Base-by-base conservation (phyloP, 805 yeast genomes). In the Saccharomycopsis javanensis region DNA sequence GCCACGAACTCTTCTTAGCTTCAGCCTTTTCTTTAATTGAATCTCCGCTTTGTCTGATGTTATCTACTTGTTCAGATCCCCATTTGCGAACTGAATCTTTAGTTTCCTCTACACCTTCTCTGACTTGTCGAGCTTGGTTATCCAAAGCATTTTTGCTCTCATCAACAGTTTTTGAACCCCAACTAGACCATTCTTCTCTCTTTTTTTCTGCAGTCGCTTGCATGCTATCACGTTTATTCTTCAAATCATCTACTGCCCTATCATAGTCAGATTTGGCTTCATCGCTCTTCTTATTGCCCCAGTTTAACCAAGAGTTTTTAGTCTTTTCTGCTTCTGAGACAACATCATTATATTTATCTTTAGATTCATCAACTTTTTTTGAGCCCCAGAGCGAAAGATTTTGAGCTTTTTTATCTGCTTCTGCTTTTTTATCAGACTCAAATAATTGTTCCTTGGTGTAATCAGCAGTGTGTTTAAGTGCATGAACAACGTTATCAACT, bases 161-260 rank as follows among this genome's bases (percentile, higher is more conserved):
- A 23, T 48, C 61, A 15, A 46, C 37, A 52, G 54, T 62, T 45
- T 55, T 54, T 18, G 34, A 58, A 16, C 33, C 61, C 57, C 75
- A 73, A 7, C 65, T 58, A 60, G 69, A 69, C 77, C 79, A 73
- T 20, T 68, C 66, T 23, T 64, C 63, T 42, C 70, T 64, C 20
- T 68, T 20, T 50, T 57, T 58, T 57, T 60, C 37, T n/a, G 66
- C 64, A 18, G 58, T 48, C 11, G 57, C 48, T 54, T 59, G 61
- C 67, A 65, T 60, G 28, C 62, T 57, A 23, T 60, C 33, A 27
- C 63, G 25, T 46, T 57, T 58, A 34, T 60, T 18, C 51, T 68
- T 62, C 11, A 64, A 38, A 18, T 61, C 58, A 23, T 60, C 48
- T 58, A 62, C 65, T 15, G 68, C 66, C 18, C 46, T 55, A 7